Evolutionary conservation across 352 stramenopile genomes (phyloP), one percentile per base, ranked within the genome.

Genomic region (Phytophthora sp.): DNA sequence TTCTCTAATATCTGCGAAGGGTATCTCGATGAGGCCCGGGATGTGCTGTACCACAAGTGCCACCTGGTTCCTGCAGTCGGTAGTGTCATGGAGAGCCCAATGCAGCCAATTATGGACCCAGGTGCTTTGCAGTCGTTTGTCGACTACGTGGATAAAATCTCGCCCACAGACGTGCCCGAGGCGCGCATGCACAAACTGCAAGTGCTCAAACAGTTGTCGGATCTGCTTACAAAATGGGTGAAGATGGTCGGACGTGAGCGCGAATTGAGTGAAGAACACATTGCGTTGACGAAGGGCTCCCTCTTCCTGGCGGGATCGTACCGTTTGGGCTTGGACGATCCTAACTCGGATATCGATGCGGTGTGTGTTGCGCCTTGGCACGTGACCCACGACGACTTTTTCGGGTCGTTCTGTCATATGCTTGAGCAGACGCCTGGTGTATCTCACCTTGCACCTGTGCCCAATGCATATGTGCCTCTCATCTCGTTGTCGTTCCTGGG

Each of bases 381-480:
- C 41, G 82, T 96, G 17, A 92, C 87, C 0, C 78, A 89, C 8
- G 80, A 91, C 34, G 87, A 96, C 43, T 97, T 97, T 52, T 97
- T 97, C 44, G 63, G 72, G 13, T 91, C 78, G 18, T 94, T 96
- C 48, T 84, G 75, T 65, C 50, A 64, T 20, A 30, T 88, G 63
- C 59, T 96, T 71, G 69, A 87, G 75, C 72, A 84, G 43, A 73
- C 88, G 59, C 53, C 61, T 9, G 75, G 80, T 10, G 87, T 96
- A 1, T 83, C 80, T n/a, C 74, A 89, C n/a, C 62, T 97, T 15
- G 80, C 81, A 5, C 82, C 88, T 5, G 83, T 97, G 38, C 82
- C 84, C 4, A 89, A 92, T 32, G 96, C 96, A 8, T 99, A 97
- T 55, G 96, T 96, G 15, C 93, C 95, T 4, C 75, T 98, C 13